Conservation (phyloP, 257 asterid genomes). For the Verbascum thapsus region DNA sequence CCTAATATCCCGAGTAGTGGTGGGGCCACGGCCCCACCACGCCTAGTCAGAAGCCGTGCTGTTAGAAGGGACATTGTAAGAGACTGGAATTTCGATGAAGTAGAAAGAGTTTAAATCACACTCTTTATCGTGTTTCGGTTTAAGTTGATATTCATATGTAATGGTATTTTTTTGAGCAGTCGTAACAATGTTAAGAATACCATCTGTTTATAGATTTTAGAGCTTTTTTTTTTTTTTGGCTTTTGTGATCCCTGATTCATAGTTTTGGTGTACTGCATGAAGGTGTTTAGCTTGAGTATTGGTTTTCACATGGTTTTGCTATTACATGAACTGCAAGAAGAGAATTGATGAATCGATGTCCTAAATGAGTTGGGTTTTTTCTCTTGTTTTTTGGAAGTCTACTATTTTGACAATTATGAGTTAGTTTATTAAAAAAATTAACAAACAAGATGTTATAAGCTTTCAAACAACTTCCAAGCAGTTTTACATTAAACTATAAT, state of each 20-base stretch:
- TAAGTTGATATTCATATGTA: conserved; percentile 26
- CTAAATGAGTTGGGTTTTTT: no score
- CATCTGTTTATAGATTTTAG: conserved; percentile 37
- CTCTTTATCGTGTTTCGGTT: conserved; percentile 25
- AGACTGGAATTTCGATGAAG: conserved; percentile 87
- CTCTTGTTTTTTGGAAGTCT: no score
- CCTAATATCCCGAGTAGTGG: conserved; percentile 47
- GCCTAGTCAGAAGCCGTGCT: conserved; percentile 85
- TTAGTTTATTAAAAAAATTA: no score
- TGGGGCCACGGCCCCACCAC: conserved; percentile 61
- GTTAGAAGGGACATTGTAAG: conserved; percentile 86
- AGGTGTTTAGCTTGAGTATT: neutral
- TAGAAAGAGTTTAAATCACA: no score
- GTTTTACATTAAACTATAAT: no score
- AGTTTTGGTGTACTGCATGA: conserved; percentile 23
- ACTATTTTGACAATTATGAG: no score
- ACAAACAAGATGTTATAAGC: no score
- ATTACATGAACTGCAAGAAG: no score
- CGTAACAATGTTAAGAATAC: conserved; percentile 25
- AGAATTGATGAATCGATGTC: no score
- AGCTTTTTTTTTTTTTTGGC: no score
- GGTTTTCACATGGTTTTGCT: no score
- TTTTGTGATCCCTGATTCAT: conserved; percentile 25
- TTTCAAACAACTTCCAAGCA: no score
- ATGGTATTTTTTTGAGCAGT: conserved; percentile 31